These are phyloP conservation scores for Halophytophthora polymorphica DNA, from an alignment of 352 stramenopile species.

Conservation along the genomic window DNA sequence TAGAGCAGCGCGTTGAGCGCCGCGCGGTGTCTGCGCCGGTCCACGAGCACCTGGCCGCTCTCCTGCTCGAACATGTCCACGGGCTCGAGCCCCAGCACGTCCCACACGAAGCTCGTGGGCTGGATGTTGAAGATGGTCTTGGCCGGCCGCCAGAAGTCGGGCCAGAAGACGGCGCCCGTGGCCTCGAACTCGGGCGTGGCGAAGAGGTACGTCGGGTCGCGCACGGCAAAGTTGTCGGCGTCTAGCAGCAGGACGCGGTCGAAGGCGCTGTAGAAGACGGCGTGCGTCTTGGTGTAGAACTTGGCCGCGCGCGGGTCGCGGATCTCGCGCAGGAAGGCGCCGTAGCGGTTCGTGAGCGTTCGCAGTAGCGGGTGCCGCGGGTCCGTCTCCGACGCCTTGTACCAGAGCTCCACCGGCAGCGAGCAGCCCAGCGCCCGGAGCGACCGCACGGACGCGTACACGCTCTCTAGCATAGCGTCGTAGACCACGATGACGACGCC, in stretches of 20 bases:
- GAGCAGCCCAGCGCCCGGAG: conserved; percentile 17
- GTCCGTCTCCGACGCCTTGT: conserved; percentile 32
- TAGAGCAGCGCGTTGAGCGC: conserved; percentile 69
- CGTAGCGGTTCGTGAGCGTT: conserved; percentile 21
- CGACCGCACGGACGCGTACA: conserved; percentile 51
- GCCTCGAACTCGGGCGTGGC: conserved; percentile 25
- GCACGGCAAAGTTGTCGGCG: conserved; percentile 52
- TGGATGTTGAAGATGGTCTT: conserved; percentile 83
- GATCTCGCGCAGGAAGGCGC: conserved; percentile 48
- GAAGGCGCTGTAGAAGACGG: conserved; percentile 55
- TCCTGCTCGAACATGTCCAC: conserved; percentile 81
- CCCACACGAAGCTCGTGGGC: conserved; percentile 57
- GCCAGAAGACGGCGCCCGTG: conserved; percentile 58
- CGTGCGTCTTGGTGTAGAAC: conserved; percentile 59
- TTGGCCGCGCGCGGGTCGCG: conserved; percentile 24
- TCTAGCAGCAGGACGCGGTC: conserved; percentile 61
- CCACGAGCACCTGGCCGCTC: conserved; percentile 66
- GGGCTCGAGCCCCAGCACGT: conserved; percentile 52
- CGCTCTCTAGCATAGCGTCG: conserved; percentile 49
- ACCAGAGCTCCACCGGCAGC: conserved; percentile 60
- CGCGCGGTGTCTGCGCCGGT: conserved; percentile 36
- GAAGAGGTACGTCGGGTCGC: conserved; percentile 53
- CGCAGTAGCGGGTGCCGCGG: conserved; percentile 31
- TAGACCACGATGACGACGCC: conserved; percentile 67
- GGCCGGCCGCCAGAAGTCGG: conserved; percentile 65